phyloP scores from a whole-genome alignment of 345 rosid species.

The Eucalyptus camaldulensis region DNA sequence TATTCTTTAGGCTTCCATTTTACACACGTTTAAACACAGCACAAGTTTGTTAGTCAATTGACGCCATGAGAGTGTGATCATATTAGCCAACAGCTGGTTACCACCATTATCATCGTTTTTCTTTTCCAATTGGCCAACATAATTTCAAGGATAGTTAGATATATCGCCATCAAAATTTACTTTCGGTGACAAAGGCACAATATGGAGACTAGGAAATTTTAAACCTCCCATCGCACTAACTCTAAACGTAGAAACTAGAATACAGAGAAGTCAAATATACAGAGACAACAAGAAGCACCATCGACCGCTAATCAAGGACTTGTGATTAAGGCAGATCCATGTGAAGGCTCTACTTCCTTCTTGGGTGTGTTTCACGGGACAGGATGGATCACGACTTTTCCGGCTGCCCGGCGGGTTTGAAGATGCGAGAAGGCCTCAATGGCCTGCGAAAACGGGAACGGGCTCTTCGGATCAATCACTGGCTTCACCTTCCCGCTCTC shows the following conservation, averaged over 20 bases:
- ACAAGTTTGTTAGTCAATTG: neutral
- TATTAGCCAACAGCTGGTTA: neutral
- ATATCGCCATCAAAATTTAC: neutral
- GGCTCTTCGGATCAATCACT: conserved; percentile 68
- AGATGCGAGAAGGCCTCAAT: conserved; percentile 60
- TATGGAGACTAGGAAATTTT: neutral
- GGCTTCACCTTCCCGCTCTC: conserved; percentile 73
- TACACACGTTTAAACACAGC: neutral
- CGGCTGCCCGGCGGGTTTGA: conserved; percentile 65
- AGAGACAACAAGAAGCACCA: neutral
- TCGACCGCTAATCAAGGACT: neutral
- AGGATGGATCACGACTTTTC: conserved; percentile 62
- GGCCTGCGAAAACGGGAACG: conserved; percentile 48
- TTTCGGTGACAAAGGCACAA: neutral
- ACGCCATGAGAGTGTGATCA: neutral
- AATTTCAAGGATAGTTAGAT: no score
- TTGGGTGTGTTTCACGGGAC: conserved; percentile 13
- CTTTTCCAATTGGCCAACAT: neutral
- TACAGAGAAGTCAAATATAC: neutral
- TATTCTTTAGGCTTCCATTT: neutral
- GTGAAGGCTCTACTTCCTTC: neutral
- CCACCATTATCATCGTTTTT: neutral
- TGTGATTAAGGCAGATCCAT: neutral
- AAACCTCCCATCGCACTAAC: neutral
- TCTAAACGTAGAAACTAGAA: neutral